Evolutionary conservation across 2,329 filamentous ascomycete species (phyloP).

Genomic region (Arthroderma uncinatum): DNA sequence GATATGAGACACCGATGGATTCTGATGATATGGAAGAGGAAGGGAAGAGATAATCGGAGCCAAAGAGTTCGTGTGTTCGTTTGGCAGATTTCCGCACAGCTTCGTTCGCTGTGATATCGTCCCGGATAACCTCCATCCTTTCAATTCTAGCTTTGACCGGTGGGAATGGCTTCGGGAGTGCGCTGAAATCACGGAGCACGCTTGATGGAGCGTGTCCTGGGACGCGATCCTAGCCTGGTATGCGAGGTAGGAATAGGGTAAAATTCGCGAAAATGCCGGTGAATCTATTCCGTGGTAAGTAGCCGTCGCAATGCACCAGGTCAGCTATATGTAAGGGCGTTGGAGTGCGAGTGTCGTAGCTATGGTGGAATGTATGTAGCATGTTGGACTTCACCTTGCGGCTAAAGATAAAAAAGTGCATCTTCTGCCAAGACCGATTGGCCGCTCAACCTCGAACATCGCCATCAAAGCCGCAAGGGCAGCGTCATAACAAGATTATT

Average conservation of each 20-base stretch:
- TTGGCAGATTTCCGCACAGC: conserved; percentile 35
- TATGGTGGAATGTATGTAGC: background rate
- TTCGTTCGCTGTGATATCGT: conserved; percentile 19
- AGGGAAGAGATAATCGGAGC: conserved; percentile 36
- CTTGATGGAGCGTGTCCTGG: background rate
- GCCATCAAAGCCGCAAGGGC: background rate
- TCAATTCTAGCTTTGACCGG: background rate
- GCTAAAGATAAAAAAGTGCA: background rate
- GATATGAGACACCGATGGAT: conserved; percentile 36
- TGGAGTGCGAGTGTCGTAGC: background rate
- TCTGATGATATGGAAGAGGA: conserved; percentile 31
- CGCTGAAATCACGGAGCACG: background rate
- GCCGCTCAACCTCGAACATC: background rate
- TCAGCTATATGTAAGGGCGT: background rate
- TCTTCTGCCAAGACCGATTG: background rate
- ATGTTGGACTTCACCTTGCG: background rate
- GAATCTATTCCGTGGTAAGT: background rate
- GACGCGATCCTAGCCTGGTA: background rate
- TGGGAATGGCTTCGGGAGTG: background rate
- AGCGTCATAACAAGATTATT: background rate
- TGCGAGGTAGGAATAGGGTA: background rate
- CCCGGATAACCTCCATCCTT: conserved; percentile 12
- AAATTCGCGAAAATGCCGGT: background rate
- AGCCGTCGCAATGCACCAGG: background rate
- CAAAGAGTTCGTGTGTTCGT: conserved; percentile 39